Percentiles rank a stretch among this genome's conserved stretches.
Conservation (phyloP, 345 rosid species). For the Hibiscus trionum region DNA sequence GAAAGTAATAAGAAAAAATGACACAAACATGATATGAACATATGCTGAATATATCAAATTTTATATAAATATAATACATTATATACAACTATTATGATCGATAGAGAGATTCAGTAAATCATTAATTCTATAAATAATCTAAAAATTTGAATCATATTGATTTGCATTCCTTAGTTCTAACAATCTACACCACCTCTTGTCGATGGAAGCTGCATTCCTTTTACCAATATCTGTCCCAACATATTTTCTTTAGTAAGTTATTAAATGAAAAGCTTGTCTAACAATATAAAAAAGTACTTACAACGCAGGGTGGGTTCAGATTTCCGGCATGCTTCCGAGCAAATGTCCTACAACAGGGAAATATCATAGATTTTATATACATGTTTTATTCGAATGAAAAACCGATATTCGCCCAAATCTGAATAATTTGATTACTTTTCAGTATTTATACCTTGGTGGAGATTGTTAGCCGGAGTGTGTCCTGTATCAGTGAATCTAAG, state of each 20-base stretch:
- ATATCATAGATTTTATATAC: background rate
- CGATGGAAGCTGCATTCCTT: conserved; percentile 44
- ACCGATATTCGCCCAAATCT: background rate
- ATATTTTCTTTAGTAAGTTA: background rate
- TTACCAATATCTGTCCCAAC: conserved; percentile 41
- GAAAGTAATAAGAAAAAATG: no score
- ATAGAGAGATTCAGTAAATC: background rate
- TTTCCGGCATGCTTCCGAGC: conserved; percentile 67
- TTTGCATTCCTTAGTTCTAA: conserved; percentile 53
- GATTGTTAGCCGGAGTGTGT: conserved; percentile 55
- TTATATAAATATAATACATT: background rate
- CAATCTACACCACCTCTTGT: conserved; percentile 69
- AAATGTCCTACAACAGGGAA: conserved; percentile 41
- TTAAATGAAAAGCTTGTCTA: background rate
- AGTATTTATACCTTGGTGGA: conserved; percentile 32
- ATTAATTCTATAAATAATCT: background rate
- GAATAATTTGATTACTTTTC: background rate
- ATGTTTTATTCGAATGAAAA: background rate
- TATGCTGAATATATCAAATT: no score
- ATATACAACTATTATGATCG: background rate
- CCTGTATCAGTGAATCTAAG: conserved; percentile 69
- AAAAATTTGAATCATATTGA: background rate
- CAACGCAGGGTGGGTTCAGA: conserved; percentile 53
- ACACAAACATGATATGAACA: background rate
- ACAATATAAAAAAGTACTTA: conserved; percentile 19